Evolutionary conservation across 805 yeast genomes (phyloP).

Genomic region (Candida gorgasii): DNA sequence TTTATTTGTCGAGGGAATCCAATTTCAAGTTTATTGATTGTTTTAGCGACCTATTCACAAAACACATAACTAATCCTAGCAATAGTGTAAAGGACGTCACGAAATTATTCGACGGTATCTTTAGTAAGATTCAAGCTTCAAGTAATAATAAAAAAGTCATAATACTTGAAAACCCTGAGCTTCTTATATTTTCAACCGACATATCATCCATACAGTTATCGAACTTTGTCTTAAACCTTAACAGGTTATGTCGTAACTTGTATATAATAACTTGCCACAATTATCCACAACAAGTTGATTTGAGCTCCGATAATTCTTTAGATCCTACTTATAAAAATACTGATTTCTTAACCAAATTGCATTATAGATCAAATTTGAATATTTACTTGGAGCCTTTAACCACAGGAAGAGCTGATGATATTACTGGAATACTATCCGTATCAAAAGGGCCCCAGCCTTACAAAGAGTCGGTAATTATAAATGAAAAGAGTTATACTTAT

Average conservation of each 20-base stretch:
- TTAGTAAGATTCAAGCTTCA: slow-evolving; percentile 9
- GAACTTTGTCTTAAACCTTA: slow-evolving; percentile 32
- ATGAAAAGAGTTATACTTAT: slow-evolving; percentile 66
- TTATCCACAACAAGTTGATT: slow-evolving; percentile 33
- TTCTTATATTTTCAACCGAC: slow-evolving; percentile 45
- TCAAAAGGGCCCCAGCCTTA: slow-evolving; percentile 53
- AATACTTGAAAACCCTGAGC: slow-evolving; percentile 49
- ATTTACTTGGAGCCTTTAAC: slow-evolving; percentile 64
- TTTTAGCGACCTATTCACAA: slow-evolving; percentile 46
- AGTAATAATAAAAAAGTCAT: slow-evolving; percentile 22
- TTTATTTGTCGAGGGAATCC: slow-evolving; percentile 25
- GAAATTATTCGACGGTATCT: slow-evolving; percentile 21
- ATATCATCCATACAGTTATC: slow-evolving; percentile 36
- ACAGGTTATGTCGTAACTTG: slow-evolving; percentile 31
- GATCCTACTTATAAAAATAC: slow-evolving; percentile 43
- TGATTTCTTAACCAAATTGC: slow-evolving; percentile 47
- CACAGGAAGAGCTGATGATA: slow-evolving; percentile 82
- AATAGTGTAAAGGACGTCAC: slow-evolving; percentile 18
- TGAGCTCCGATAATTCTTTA: slow-evolving; percentile 15
- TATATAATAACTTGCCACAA: slow-evolving; percentile 42
- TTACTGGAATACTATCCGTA: slow-evolving; percentile 70
- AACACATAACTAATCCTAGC: slow-evolving; percentile 25
- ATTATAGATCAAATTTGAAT: slow-evolving; percentile 52
- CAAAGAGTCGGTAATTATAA: slow-evolving; percentile 15
- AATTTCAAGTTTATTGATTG: slow-evolving; percentile 46